Conservation (phyloP, 2,329 filamentous ascomycete species). For the Ophiobolus disseminans region DNA sequence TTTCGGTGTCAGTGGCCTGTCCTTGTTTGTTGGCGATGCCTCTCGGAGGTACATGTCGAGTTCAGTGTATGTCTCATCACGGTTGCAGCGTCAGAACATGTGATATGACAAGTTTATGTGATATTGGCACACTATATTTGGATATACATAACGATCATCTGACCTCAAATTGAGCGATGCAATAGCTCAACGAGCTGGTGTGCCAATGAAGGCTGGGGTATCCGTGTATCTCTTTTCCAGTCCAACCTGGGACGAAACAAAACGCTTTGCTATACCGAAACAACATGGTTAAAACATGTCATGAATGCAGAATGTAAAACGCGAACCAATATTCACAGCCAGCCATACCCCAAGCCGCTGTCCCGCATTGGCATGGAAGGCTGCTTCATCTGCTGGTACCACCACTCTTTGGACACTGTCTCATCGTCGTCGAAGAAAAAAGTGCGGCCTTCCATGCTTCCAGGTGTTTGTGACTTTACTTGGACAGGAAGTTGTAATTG, state of each 20-base stretch:
- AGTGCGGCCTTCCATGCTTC: constrained; percentile 50
- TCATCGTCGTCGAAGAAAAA: constrained; percentile 52
- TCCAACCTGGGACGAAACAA: constrained; percentile 22
- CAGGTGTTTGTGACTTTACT: constrained; percentile 35
- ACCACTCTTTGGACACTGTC: constrained; percentile 49
- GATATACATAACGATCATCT: constrained; percentile 23
- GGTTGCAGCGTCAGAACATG: too few species aligned
- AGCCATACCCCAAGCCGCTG: constrained; percentile 47
- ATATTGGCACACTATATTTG: neutral
- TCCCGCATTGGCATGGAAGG: constrained; percentile 48
- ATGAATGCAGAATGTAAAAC: constrained; percentile 8
- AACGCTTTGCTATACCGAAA: constrained; percentile 43
- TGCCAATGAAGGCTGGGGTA: constrained; percentile 41
- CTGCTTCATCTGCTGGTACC: constrained; percentile 49
- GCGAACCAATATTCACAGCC: constrained; percentile 38
- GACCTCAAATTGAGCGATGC: constrained; percentile 33
- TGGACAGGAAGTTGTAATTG: constrained; percentile 33
- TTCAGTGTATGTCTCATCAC: too few species aligned
- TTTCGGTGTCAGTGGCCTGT: too few species aligned
- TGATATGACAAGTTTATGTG: neutral
- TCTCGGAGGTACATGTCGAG: too few species aligned
- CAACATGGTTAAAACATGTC: constrained; percentile 19
- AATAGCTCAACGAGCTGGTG: constrained; percentile 12
- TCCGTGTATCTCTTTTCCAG: constrained; percentile 26
- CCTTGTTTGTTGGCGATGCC: too few species aligned